Base-by-base conservation (phyloP, 495 filamentous ascomycete species). In the Neurospora sp. region DNA sequence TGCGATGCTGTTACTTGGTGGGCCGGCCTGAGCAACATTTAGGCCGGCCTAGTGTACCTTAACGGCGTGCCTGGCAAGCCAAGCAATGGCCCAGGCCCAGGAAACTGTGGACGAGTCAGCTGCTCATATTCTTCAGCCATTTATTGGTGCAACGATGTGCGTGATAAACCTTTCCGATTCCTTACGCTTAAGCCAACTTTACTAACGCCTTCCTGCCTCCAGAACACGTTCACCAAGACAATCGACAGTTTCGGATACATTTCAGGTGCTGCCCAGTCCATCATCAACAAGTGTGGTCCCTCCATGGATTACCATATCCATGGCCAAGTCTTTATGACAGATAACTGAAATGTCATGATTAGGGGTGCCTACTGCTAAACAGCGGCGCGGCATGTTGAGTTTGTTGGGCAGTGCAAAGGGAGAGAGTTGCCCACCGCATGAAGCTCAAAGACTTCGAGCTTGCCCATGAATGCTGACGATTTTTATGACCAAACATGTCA, bases 121-220 rank as follows among this genome's bases (percentile, higher is more conserved):
- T 82, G 80, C 70, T 74, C 70, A 2, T 74, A 76, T 35, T 68
- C 53, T n/a, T 45, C 74, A 0, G 78, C 75, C 2, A 80, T 81
- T 9, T 78, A 37, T 6, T 75, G 76, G 74, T 82, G 80, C 71
- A 82, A 81, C 31, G 78, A 82, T 68, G 72, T 75, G 35, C 40
- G 68, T 44, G 0, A 40, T 0, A 40, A 40, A 0, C 0, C 10
- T 40, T 4, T 40, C 40, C 40, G 40, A 40, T 40, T 14, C 40
- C 40, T 40, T 40, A 27, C 40, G 40, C 0, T 40, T 40, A 40
- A 40, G 10, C 40, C 14, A 40, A 12, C 3, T 40, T 40, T 14
- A 40, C 4, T 40, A 0, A 40, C 3, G 40, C 40, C 40, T 40
- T 40, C 1, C 40, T 40, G 1, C 10, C 40, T 9, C 40, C 40